These are phyloP conservation scores for Sanghuangporus baumii DNA, from an alignment of 1,284 basidiomycete genomes.

Conservation along the genomic window DNA sequence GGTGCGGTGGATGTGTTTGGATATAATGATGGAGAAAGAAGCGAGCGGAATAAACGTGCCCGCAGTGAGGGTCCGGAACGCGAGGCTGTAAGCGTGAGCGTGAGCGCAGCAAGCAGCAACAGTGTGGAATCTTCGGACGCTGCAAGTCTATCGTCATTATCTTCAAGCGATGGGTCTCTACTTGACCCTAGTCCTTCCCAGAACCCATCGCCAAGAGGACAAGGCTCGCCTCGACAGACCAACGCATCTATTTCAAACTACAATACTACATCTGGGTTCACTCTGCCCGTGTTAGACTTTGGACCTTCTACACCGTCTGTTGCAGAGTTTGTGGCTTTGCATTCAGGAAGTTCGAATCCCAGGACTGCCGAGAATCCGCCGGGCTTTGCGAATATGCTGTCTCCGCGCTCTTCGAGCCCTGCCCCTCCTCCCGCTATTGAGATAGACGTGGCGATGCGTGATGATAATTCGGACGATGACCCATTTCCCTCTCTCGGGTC, in stretches of 20 bases:
- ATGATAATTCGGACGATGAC: neutral
- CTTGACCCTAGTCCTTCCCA: neutral
- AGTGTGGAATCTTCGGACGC: neutral
- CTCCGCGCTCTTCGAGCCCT: slow-evolving; percentile 14
- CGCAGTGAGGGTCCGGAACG: slow-evolving; percentile 17
- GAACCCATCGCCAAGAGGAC: neutral
- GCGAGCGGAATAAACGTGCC: slow-evolving; percentile 18
- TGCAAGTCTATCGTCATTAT: neutral
- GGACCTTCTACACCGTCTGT: slow-evolving; percentile 7
- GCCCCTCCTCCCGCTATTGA: slow-evolving; percentile 4
- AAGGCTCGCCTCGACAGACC: neutral
- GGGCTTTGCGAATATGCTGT: slow-evolving; percentile 10
- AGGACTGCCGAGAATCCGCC: slow-evolving; percentile 4
- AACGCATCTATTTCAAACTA: no score
- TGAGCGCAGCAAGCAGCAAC: neutral
- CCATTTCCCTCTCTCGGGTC: neutral
- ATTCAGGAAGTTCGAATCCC: neutral
- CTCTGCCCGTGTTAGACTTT: neutral
- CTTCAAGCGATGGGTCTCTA: neutral
- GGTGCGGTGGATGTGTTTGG: neutral
- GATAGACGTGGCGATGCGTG: neutral
- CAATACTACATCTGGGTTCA: neutral
- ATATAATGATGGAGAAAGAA: neutral
- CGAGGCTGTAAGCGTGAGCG: neutral
- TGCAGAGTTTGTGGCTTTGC: slow-evolving; percentile 8